Base-by-base conservation (phyloP, 2,329 filamentous ascomycete genomes). In the Mariannaea sp. region DNA sequence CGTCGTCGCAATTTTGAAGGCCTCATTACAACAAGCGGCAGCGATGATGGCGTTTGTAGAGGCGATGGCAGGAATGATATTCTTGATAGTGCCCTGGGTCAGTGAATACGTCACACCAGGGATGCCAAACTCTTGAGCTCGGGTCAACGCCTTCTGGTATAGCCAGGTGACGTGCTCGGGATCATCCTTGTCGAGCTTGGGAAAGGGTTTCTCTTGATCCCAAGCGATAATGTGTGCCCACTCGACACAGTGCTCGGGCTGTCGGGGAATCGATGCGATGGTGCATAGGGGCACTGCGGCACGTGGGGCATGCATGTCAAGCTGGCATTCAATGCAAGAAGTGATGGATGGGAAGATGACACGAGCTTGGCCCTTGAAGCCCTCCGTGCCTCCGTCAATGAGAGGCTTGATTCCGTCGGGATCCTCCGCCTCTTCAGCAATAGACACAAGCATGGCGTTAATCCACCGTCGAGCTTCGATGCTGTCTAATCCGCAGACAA, bases 401-500 rank as follows among this genome's bases (percentile, higher is more conserved):
- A 99, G 78, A 5, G 95, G 94, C 74, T 97, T 99, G 61, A 97
- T 77, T 44, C 84, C 90, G 68, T 97, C 93, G 8, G 87, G 84
- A 59, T 93, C 85, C 6, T 91, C 86, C 17, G 68, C 65, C 55
- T 83, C 80, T 67, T 97, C 92, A 5, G 96, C 90, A 82, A 99
- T 91, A 53, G 88, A 87, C 20, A 97, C 87, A 3, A 99, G 80
- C 14, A 88, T 97, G 46, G 92, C 88, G 71, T 99, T 99, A 73
- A 99, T 99, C 95, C 95, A 99, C 55, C 94, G 83, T n/a, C 94
- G 84, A 33, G 94, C 94, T 75, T 99, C 94, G 64, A 99, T 94
- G 71, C 91, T 96, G 80, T 99, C 94, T 17, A 99, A 79, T 2
- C 95, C 94, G 70, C 94, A 99, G 39, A 99, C 85, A 41, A 99